phyloP scores from a whole-genome alignment of 371 early-diverging fungal species.

The Smittium culicis region DNA sequence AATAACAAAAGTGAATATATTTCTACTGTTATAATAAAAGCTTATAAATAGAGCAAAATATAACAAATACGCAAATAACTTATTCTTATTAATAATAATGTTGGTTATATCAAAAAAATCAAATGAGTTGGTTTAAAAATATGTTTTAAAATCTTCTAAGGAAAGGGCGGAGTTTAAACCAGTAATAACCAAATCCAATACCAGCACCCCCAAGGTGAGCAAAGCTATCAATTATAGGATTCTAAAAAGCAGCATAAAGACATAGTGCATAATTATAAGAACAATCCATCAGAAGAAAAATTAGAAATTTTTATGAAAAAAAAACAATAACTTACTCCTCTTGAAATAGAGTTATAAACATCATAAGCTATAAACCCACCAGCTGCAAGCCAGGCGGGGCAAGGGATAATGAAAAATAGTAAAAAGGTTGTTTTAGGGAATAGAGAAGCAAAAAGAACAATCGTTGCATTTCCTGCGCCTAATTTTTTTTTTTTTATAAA shows the following conservation, averaged over 20 bases:
- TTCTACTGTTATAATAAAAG: no score
- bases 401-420: constrained; percentile 36
- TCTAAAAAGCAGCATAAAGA: no score
- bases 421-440: constrained; percentile 30
- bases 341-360: constrained; percentile 18
- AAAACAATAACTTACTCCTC: constrained; percentile 1
- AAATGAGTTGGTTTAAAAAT: no score
- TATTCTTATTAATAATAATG: no score
- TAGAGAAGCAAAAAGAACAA: constrained; percentile 34
- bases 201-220: constrained; percentile 43
- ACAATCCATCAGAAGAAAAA: neutral
- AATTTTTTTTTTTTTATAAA: no score
- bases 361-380: constrained; percentile 40
- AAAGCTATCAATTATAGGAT: constrained; percentile 33
- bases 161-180: constrained; percentile 24
- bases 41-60: no score
- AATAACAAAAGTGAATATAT: no score
- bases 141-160: constrained; percentile 21
- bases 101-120: no score
- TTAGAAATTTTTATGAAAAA: neutral
- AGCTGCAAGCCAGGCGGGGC: constrained; percentile 35
- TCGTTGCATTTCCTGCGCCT: constrained; percentile 35
- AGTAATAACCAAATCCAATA: constrained; percentile 38
- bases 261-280: neutral
- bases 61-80: no score